Percentiles rank a stretch among this genome's conserved stretches.
phyloP scores from a whole-genome alignment of 352 stramenopile species.

The Elongisporangium prolatum region DNA sequence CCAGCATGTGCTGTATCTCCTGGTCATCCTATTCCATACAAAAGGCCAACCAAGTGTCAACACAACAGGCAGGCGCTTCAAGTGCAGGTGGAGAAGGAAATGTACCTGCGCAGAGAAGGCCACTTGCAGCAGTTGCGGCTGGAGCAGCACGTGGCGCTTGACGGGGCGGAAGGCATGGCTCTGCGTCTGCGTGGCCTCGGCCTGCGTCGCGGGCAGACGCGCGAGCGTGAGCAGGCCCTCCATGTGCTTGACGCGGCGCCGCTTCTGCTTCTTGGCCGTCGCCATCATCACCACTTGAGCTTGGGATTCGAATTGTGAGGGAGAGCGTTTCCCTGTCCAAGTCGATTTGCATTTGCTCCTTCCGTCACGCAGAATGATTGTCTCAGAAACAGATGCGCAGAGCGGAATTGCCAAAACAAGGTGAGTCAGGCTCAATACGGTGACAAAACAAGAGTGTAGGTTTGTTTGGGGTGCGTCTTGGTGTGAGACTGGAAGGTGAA shows the following conservation, averaged over 20 bases:
- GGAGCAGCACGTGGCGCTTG: conserved; percentile 58
- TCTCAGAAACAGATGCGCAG: neutral
- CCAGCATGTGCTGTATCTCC: conserved; percentile 58
- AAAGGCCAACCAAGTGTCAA: neutral
- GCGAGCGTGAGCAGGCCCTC: conserved; percentile 64
- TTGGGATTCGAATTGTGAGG: conserved; percentile 2
- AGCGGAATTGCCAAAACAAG: neutral
- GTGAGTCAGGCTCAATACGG: neutral
- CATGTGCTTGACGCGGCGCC: conserved; percentile 79
- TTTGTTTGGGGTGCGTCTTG: no score
- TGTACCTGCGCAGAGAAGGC: conserved; percentile 54
- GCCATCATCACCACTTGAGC: conserved; percentile 24
- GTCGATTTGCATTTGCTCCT: neutral
- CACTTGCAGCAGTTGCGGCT: conserved; percentile 65
- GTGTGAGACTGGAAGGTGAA: no score
- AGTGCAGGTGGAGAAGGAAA: no score
- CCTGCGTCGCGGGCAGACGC: conserved; percentile 23
- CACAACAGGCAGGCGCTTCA: neutral
- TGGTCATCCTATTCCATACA: conserved; percentile 41
- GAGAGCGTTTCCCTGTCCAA: neutral
- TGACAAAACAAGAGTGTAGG: neutral
- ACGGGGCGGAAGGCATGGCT: conserved; percentile 21
- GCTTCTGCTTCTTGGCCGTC: conserved; percentile 32
- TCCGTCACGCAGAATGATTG: neutral
- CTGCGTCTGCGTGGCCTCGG: conserved; percentile 12